Base-by-base conservation (phyloP, 306 rosid genomes). In the Prunus kanzakura region DNA sequence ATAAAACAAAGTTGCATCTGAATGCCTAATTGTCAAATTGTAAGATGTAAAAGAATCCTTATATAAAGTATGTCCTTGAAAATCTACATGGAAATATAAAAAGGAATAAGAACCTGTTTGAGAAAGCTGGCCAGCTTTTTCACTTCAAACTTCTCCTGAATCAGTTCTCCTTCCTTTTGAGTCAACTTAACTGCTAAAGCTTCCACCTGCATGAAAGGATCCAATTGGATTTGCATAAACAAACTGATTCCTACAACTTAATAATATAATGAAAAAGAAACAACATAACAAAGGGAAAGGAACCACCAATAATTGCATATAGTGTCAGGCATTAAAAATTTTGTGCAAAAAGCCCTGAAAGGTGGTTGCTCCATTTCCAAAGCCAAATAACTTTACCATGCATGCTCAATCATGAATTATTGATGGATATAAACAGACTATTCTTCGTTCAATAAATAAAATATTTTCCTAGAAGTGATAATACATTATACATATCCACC, bases 131-230 rank as follows among this genome's bases (percentile, higher is more conserved):
- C 92, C 35, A 95, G 90, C 89, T 89, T 92, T 78, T 95, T 90
- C 88, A 95, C 97, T 95, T 95, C 98, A 86, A 90, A 92, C 91
- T 95, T 95, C 81, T 95, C 98, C 76, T 95, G 98, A 83, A 95
- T 95, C 87, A 95, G 72, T 71, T 95, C 98, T 80, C 98, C 98
- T 87, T 95, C 98, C 55, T 90, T 89, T 84, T 95, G 97, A 78
- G 98, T 95, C 88, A 95, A 87, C 86, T 95, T 92, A 65, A 90
- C 97, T 2, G 98, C 98, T 67, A 95, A 83, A 82, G 98, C 98
- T 89, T 95, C 98, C 77, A 95, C 98, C 98, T 95, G 80, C 23
- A 77, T 23, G 73, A 82, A 73, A 81, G 54, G 64, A 50, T 56
- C 45, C 38, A 29, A 47, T 60, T 45, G 50, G 69, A 41, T 46